phyloP scores from a whole-genome alignment of 768 basidiomycete species.

The Suillus variegatus region DNA sequence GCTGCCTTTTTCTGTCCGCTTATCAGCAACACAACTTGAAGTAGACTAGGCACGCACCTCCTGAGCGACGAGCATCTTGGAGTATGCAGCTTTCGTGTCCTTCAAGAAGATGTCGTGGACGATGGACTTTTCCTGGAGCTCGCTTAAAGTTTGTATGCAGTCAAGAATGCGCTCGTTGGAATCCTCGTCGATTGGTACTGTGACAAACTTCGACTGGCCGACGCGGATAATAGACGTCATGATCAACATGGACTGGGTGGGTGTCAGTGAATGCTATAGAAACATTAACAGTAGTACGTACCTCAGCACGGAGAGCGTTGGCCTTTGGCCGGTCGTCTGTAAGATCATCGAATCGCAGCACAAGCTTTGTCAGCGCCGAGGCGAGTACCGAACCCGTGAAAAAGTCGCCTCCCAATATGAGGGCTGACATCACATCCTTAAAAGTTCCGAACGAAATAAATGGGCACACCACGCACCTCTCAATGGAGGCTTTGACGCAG shows the following conservation, averaged over 20 bases:
- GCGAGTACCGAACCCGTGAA: too few species aligned
- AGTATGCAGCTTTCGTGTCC: conserved; percentile 89
- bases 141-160: conserved; percentile 91
- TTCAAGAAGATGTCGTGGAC: conserved; percentile 75
- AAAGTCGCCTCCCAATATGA: conserved; percentile 94
- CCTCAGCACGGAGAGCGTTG: neutral
- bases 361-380: too few species aligned
- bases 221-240: conserved; percentile 98
- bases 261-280: neutral
- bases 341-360: too few species aligned
- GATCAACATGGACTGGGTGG: conserved; percentile 83
- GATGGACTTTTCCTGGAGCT: conserved; percentile 57
- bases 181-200: conserved; percentile 95
- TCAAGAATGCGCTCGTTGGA: conserved; percentile 93
- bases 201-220: conserved; percentile 94
- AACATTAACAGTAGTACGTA: neutral
- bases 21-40: conserved; percentile 1
- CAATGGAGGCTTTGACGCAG: conserved; percentile 88
- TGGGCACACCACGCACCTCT: conserved; percentile 50
- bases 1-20: conserved; percentile 42
- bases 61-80: conserved; percentile 94
- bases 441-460: neutral
- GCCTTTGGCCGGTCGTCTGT: conserved; percentile 60
- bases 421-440: conserved; percentile 43
- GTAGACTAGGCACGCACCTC: conserved; percentile 56